A percentile compares a stretch with the other conserved stretches of the same genome.
phyloP scores from a whole-genome alignment of 306 rosid genomes.

The Sesbania bispinosa region DNA sequence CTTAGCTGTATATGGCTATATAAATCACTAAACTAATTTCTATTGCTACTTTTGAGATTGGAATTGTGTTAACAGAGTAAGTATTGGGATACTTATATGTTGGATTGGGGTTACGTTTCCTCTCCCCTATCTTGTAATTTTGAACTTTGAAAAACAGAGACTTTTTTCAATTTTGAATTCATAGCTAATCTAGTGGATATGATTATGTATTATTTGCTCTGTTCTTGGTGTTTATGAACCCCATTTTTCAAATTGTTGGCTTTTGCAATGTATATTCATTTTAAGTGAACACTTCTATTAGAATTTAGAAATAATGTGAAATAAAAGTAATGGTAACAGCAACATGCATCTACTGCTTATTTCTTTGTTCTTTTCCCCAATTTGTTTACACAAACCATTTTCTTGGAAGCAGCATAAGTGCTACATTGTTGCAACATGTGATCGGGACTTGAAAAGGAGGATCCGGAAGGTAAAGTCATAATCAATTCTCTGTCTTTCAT shows the following conservation, averaged over 20 bases:
- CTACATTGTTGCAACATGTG: conserved; percentile 89
- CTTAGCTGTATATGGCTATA: not conserved
- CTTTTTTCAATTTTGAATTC: not conserved
- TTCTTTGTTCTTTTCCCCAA: no score
- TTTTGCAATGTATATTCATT: not conserved
- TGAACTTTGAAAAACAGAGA: not conserved
- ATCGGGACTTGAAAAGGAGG: conserved; percentile 89
- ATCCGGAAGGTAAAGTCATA: conserved; percentile 71
- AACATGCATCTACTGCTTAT: not conserved
- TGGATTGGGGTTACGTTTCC: not conserved
- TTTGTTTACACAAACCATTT: conserved; percentile 15
- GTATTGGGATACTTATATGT: not conserved
- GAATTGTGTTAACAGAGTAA: not conserved
- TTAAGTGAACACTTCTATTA: not conserved
- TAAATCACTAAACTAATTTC: not conserved
- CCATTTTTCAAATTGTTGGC: not conserved
- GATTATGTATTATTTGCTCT: not conserved
- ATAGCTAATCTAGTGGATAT: not conserved
- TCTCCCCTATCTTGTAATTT: not conserved
- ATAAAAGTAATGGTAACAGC: not conserved
- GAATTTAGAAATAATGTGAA: not conserved
- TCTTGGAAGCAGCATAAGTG: conserved; percentile 70
- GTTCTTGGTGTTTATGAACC: not conserved
- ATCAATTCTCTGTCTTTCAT: not conserved
- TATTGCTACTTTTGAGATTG: not conserved